These are phyloP conservation scores for Starmerella vitae DNA, from an alignment of 805 yeast species.

Conservation along the genomic window DNA sequence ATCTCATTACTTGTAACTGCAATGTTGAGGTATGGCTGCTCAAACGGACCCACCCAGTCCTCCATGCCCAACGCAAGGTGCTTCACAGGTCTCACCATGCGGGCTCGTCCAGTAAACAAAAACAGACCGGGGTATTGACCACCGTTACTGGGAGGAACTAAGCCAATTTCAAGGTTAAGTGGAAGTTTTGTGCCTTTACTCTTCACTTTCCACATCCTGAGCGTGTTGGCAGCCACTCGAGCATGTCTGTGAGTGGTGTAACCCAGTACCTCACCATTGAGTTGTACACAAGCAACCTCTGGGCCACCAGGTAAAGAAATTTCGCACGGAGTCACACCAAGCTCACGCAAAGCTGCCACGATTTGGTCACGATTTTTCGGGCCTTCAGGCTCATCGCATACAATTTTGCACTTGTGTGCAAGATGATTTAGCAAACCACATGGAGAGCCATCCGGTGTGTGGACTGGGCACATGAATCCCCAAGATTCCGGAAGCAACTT, in stretches of 20 bases:
- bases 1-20: constrained; percentile 93
- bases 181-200: constrained; percentile 50
- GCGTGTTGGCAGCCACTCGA: constrained; percentile 68
- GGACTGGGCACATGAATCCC: constrained; percentile 98
- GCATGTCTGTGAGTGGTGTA: constrained; percentile 91
- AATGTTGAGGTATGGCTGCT: constrained; percentile 91
- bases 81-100: constrained; percentile 93
- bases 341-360: constrained; percentile 50
- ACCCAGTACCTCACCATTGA: constrained; percentile 85
- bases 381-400: constrained; percentile 35
- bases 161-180: constrained; percentile 77
- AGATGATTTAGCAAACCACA: constrained; percentile 96
- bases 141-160: constrained; percentile 86
- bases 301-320: constrained; percentile 82
- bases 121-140: constrained; percentile 97
- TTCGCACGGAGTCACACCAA: constrained; percentile 64
- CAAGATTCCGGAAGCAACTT: constrained; percentile 93
- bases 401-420: constrained; percentile 83
- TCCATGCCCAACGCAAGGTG: constrained; percentile 71
- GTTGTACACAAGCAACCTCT: constrained; percentile 70
- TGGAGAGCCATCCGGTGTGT: constrained; percentile 99
- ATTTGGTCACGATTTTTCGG: constrained; percentile 4
- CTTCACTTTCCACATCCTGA: constrained; percentile 77
- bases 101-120: constrained; percentile 78
- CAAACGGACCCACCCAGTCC: constrained; percentile 93